Evolutionary conservation across 257 asterid genomes (phyloP).

Genomic region (Petrea volubilis): DNA sequence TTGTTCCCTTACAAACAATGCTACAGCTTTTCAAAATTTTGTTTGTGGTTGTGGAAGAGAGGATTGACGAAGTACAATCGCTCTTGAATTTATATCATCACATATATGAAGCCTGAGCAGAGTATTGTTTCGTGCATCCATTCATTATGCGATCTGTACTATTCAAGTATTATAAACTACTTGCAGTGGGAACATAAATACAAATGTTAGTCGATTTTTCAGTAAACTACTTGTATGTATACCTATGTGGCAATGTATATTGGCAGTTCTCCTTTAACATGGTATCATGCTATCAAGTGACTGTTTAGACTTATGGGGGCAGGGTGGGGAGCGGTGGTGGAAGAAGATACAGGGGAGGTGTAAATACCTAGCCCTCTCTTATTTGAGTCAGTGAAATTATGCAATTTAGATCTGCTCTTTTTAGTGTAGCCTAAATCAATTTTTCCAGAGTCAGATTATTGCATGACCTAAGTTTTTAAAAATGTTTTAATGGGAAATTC

Average conservation of each 20-base stretch:
- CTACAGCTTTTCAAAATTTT: not conserved
- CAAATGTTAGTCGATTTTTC: not conserved
- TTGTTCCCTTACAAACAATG: not conserved
- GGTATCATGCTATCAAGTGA: not conserved
- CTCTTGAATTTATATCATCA: not conserved
- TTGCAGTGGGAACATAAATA: not conserved
- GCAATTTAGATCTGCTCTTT: not conserved
- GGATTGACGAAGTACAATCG: not conserved
- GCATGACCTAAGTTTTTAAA: not conserved
- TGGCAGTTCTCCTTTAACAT: not conserved
- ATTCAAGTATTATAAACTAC: not conserved
- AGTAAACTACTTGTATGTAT: not conserved
- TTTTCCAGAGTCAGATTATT: not conserved
- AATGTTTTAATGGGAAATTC: not conserved
- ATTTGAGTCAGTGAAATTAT: not conserved
- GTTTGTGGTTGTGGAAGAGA: not conserved
- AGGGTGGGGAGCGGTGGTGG: no score
- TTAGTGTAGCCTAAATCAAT: not conserved
- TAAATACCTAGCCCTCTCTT: not conserved
- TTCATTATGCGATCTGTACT: not conserved
- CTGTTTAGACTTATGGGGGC: not conserved
- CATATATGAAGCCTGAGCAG: conserved; percentile 10
- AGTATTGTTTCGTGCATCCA: not conserved
- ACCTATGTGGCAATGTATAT: not conserved
- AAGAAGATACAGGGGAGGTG: not conserved